Evolutionary conservation across 2,329 filamentous ascomycete genomes (phyloP).

Genomic region (Monosporascus cannonballus): DNA sequence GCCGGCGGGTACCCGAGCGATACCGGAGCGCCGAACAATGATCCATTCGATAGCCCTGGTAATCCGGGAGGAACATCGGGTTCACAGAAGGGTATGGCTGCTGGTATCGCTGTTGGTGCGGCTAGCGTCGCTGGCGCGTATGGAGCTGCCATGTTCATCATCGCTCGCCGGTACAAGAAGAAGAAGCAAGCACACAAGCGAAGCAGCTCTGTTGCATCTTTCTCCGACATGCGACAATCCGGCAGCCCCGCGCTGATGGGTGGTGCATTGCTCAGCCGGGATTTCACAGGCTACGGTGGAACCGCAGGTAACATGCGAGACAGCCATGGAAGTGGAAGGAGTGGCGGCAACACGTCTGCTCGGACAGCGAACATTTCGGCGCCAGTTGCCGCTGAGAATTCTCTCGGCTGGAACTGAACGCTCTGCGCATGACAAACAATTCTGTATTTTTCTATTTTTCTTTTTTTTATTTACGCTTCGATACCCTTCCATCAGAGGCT

Average conservation of each 20-base stretch:
- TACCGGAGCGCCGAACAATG: conserved; percentile 24
- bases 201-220: conserved; percentile 62
- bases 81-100: conserved; percentile 56
- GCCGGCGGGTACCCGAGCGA: conserved; percentile 30
- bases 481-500: conserved; percentile 37
- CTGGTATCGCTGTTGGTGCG: conserved; percentile 69
- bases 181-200: conserved; percentile 74
- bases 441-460: conserved; percentile 22
- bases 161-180: conserved; percentile 85
- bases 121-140: conserved; percentile 78
- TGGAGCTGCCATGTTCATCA: conserved; percentile 88
- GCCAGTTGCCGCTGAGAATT: conserved; percentile 89
- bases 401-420: conserved; percentile 84
- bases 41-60: conserved; percentile 36
- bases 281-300: conserved; percentile 50
- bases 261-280: conserved; percentile 54
- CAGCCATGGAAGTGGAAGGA: conserved; percentile 61
- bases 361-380: conserved; percentile 70
- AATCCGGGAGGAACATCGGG: conserved; percentile 40
- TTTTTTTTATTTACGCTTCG: conserved; percentile 31
- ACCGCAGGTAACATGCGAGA: conserved; percentile 38
- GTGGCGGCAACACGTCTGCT: conserved; percentile 46
- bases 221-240: conserved; percentile 48
- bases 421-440: conserved; percentile 26
- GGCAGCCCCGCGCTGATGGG: conserved; percentile 63